These are phyloP conservation scores for Ceratocystiopsis sp. DNA, from an alignment of 2,329 filamentous ascomycete species.

Conservation along the genomic window DNA sequence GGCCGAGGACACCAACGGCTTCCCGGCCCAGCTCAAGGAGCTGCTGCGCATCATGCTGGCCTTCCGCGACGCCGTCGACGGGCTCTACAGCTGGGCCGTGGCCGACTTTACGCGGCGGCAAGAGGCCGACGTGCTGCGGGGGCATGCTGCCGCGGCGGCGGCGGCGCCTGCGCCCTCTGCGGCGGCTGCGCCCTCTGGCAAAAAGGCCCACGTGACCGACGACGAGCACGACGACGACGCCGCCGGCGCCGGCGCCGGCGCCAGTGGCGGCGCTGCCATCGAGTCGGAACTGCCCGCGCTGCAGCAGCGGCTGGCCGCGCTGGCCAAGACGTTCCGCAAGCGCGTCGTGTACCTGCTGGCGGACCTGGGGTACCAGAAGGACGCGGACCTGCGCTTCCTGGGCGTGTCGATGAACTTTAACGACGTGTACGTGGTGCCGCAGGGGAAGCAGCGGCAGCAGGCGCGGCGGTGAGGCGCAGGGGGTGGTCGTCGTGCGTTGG, in stretches of 20 bases:
- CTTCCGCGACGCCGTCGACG: conserved; percentile 87
- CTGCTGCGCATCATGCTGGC: conserved; percentile 85
- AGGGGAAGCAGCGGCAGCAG: conserved; percentile 6
- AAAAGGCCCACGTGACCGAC: no score
- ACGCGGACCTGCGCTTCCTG: conserved; percentile 88
- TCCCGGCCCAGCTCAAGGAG: conserved; percentile 81
- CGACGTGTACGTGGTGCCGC: conserved; percentile 57
- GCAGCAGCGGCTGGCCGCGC: conserved; percentile 51
- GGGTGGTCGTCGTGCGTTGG: no score
- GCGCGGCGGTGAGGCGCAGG: background rate
- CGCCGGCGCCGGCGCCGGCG: conserved; percentile 26
- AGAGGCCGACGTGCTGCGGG: conserved; percentile 52
- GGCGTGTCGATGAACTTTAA: conserved; percentile 99
- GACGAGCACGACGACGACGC: conserved; percentile 5
- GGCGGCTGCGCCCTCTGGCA: no score
- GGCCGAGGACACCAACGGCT: conserved; percentile 55
- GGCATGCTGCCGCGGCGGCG: no score
- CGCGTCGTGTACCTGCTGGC: conserved; percentile 70
- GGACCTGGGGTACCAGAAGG: conserved; percentile 81
- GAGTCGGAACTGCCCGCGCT: conserved; percentile 53
- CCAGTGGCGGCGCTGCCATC: conserved; percentile 37
- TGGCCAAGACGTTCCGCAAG: conserved; percentile 60
- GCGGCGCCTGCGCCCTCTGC: no score
- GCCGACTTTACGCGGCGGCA: conserved; percentile 88
- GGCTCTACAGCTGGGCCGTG: conserved; percentile 85